Evolutionary conservation across 192 early-diverging fungal species (phyloP), one percentile per base, ranked within the genome.

Genomic region (Podila minutissima): DNA sequence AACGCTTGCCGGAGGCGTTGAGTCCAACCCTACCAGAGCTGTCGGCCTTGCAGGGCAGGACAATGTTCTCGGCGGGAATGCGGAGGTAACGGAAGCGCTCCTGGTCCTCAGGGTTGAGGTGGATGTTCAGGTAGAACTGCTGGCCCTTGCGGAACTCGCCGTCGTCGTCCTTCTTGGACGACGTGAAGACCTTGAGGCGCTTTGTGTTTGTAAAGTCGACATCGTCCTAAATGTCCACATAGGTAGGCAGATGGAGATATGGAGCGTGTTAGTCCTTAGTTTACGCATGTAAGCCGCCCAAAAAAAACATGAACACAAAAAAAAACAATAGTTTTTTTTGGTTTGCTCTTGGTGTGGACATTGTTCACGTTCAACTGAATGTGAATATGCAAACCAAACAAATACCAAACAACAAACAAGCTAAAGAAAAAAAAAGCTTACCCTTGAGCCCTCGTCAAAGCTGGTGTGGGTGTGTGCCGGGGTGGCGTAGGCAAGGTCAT

Each of bases 111-210:
- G 61, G 61, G 10, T 10, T 66, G 29, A 81, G 41, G 22, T 81
- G 77, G 26, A 81, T 49, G 50, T 81, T 81, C 11, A 81, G 69
- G 46, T 81, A 81, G 28, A 81, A 81, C 70, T 81, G 77, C 49
- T 81, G 77, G 32, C 77, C 77, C 58, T 81, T 81, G 2, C 77
- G 77, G 71, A 81, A 81, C 71, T 81, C 77, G 29, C 77, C 77
- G 46, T 81, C 71, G n/a, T 79, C 76, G 24, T 81, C 77, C 62
- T 81, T 81, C 62, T 81, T 81, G 71, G 77, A 81, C 2, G 77
- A 81, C 15, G 77, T 81, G 41, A 81, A 81, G 24, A 81, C 77
- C n/a, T 81, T 81, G 46, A 81, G 67, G 17, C 61, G 62, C 62
- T 81, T 81, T 22, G 71, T 67, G 28, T 71, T 71, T 15, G 33